Conservation (phyloP, 2,329 filamentous ascomycete genomes). For the Aspergillus fumigatus region DNA sequence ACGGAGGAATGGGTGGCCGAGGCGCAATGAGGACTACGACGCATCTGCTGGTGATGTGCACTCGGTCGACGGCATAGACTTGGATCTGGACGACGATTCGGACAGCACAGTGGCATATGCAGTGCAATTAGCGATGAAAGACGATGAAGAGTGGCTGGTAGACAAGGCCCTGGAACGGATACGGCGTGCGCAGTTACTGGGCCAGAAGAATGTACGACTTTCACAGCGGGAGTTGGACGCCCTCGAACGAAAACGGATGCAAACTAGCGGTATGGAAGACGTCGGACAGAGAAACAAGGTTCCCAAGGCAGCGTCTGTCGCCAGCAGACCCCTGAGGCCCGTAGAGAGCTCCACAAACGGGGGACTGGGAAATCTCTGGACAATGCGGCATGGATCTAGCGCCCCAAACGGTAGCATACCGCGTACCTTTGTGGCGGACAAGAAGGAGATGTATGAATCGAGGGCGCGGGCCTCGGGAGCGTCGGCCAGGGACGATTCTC, state of each 20-base stretch:
- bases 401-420: slow-evolving; percentile 18
- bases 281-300: slow-evolving; percentile 10
- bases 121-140: slow-evolving; percentile 53
- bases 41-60: slow-evolving; percentile 47
- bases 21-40: slow-evolving; percentile 35
- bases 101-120: slow-evolving; percentile 42
- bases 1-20: slow-evolving; percentile 31
- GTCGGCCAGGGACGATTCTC: slow-evolving; percentile 29
- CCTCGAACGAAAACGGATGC: slow-evolving; percentile 64
- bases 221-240: slow-evolving; percentile 76
- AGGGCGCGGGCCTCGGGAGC: slow-evolving; percentile 46
- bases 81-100: slow-evolving; percentile 51
- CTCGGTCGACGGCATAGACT: slow-evolving; percentile 44
- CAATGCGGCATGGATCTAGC: slow-evolving; percentile 14
- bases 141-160: slow-evolving; percentile 70
- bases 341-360: slow-evolving; percentile 16
- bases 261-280: slow-evolving; percentile 36
- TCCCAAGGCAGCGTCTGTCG: slow-evolving; percentile 3
- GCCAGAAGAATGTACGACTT: slow-evolving; percentile 74
- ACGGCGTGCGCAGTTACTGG: slow-evolving; percentile 68
- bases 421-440: slow-evolving; percentile 29
- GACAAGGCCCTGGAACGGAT: slow-evolving; percentile 77
- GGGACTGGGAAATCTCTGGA: slow-evolving; percentile 13
- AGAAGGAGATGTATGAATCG: slow-evolving; percentile 42
- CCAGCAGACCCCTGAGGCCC: slow-evolving; percentile 16